Evolutionary conservation across 805 yeast genomes (phyloP), one percentile per base, ranked within the genome.

Genomic region (Wilhelminamyces savonicus): DNA sequence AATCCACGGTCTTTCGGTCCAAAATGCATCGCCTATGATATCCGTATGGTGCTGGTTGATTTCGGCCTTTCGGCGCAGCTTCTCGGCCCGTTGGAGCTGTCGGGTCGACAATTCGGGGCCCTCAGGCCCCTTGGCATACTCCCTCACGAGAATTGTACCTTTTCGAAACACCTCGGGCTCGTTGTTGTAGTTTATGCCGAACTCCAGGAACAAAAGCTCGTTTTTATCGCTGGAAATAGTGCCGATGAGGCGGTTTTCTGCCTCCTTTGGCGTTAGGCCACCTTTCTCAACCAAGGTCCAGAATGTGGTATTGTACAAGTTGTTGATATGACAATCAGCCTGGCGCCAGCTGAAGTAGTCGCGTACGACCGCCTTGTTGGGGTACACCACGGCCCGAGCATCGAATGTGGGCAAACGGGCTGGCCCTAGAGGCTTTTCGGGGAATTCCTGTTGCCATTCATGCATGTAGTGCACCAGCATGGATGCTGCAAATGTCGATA

Each of bases 331-430:
- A 29, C 92, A 92, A 51, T 92, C 98, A 1, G 81, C 97, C 50
- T 85, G 97, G 41, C 98, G 70, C 98, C 98, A 92, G 33, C 82
- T 63, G 40, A 92, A 71, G 50, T 92, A 92, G 53, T 90, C 97
- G 32, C 84, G 66, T 2, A 90, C 63, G 1, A 64, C 58, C 4
- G 59, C 45, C 12, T 62, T 40, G 31, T 69, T 74, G 0, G 98
- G 98, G 43, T 92, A 92, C 1, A 76, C 57, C 7, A 92, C 92
- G 2, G 94, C 94, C 27, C 98, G 62, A 0, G 94, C 87, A 54
- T 92, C 98, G 53, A 92, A 92, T 11, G 82, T 77, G 0, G 98
- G 97, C 21, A 90, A 51, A 35, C 78, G 67, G 10, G 63, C 70
- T 1, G 62, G 31, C 12, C 66, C 59, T 16, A 82, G 57, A 10